Evolutionary conservation across 1,284 basidiomycete genomes (phyloP).

Genomic region (Chondrostereum purpureum): DNA sequence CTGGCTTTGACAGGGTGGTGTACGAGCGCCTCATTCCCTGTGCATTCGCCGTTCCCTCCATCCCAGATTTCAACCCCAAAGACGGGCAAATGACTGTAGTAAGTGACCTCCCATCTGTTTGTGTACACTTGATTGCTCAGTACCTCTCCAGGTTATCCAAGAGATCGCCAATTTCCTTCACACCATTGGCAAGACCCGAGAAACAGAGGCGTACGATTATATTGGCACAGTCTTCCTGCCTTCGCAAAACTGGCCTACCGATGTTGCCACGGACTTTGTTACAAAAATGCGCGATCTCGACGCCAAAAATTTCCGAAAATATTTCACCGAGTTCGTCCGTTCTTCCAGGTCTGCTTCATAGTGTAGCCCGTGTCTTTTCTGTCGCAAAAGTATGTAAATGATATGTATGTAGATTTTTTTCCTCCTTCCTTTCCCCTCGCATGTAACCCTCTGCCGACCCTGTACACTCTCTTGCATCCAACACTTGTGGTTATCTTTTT

Average conservation of each 20-base stretch:
- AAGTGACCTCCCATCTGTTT: slow-evolving; percentile 26
- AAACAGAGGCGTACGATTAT: slow-evolving; percentile 81
- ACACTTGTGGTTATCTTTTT: too few species aligned
- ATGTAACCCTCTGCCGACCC: neutral
- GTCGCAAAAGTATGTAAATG: slow-evolving; percentile 10
- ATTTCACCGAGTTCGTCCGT: slow-evolving; percentile 80
- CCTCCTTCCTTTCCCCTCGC: slow-evolving; percentile 12
- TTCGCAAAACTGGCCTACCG: slow-evolving; percentile 79
- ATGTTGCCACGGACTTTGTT: slow-evolving; percentile 75
- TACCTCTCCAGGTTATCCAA: slow-evolving; percentile 63
- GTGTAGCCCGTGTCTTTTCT: slow-evolving; percentile 19
- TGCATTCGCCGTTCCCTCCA: slow-evolving; percentile 79
- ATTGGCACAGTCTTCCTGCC: slow-evolving; percentile 81
- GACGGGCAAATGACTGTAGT: slow-evolving; percentile 84
- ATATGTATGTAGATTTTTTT: slow-evolving; percentile 4
- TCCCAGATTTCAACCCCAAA: slow-evolving; percentile 79
- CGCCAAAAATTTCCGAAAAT: slow-evolving; percentile 81
- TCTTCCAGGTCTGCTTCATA: slow-evolving; percentile 59
- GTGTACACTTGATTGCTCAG: neutral
- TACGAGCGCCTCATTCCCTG: slow-evolving; percentile 85
- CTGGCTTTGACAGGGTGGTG: slow-evolving; percentile 90
- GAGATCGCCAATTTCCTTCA: slow-evolving; percentile 87
- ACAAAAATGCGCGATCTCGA: slow-evolving; percentile 75
- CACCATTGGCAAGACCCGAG: slow-evolving; percentile 70
- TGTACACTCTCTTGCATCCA: slow-evolving; percentile 2